Evolutionary conservation across 108 stramenopile genomes (phyloP).

Genomic region (Skeletonema costatum): DNA sequence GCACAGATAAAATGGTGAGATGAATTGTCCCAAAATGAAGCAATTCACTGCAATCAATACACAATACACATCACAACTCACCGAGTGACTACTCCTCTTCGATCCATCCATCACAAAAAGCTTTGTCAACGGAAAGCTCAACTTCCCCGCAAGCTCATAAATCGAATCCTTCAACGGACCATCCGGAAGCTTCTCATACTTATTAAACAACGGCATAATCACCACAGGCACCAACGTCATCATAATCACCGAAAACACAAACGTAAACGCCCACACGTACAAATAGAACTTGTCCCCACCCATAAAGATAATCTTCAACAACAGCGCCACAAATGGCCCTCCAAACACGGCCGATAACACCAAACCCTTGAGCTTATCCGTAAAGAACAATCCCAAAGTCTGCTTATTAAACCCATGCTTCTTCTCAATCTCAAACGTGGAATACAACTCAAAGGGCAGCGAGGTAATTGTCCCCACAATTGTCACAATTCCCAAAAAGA

Average conservation of each 20-base stretch:
- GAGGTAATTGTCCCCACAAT: constrained; percentile 78
- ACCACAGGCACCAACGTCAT: constrained; percentile 93
- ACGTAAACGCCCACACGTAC: constrained; percentile 95
- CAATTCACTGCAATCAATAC: too few species aligned
- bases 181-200: constrained; percentile 93
- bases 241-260: constrained; percentile 88
- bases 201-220: constrained; percentile 99
- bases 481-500: constrained; percentile 79
- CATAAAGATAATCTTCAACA: constrained; percentile 86
- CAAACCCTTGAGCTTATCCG: constrained; percentile 92
- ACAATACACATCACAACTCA: background rate
- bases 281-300: constrained; percentile 90
- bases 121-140: constrained; percentile 96
- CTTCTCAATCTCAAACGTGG: constrained; percentile 93
- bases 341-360: constrained; percentile 83
- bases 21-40: too few species aligned
- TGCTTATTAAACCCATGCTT: constrained; percentile 99
- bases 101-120: constrained; percentile 98
- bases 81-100: constrained; percentile 92
- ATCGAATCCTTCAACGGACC: constrained; percentile 88
- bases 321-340: constrained; percentile 83
- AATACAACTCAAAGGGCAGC: constrained; percentile 88
- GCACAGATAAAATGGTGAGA: background rate
- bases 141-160: constrained; percentile 85
- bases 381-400: constrained; percentile 85